Evolutionary conservation across 2,329 filamentous ascomycete species (phyloP).

Genomic region (Penicillium hordei): DNA sequence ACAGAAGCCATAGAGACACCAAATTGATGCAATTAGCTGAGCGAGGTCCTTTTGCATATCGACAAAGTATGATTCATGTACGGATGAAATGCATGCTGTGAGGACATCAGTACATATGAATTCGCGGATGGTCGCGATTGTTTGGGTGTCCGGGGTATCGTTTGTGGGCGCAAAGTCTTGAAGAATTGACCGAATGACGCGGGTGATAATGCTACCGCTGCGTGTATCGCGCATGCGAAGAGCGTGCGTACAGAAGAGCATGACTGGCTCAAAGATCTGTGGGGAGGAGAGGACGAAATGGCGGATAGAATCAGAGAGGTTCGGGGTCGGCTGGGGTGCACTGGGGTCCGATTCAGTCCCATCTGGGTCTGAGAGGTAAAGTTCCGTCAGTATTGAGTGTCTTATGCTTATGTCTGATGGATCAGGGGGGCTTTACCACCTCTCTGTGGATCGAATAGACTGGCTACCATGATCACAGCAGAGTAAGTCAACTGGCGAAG

Average conservation of each 20-base stretch:
- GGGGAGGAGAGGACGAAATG: conserved; percentile 79
- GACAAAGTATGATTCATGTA: conserved; percentile 95
- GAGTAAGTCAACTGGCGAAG: conserved; percentile 89
- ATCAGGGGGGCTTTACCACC: conserved; percentile 51
- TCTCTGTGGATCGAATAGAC: conserved; percentile 74
- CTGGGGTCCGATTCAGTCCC: conserved; percentile 35
- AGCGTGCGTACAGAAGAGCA: conserved; percentile 87
- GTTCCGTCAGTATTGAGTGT: conserved; percentile 4
- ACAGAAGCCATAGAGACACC: conserved; percentile 69
- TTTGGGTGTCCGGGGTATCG: conserved; percentile 46
- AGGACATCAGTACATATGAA: conserved; percentile 88
- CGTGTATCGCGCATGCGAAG: conserved; percentile 87
- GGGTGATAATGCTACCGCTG: conserved; percentile 80
- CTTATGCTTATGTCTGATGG: background rate
- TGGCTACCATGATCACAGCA: conserved; percentile 86
- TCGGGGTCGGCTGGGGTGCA: conserved; percentile 35
- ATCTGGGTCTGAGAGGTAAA: conserved; percentile 34
- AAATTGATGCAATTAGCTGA: conserved; percentile 79
- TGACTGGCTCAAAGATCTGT: conserved; percentile 78
- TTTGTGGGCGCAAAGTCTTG: conserved; percentile 66
- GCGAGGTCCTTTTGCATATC: conserved; percentile 93
- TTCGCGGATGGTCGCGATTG: conserved; percentile 71
- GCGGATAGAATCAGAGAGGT: conserved; percentile 63
- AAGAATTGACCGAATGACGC: conserved; percentile 81
- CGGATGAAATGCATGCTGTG: conserved; percentile 81